phyloP scores from a whole-genome alignment of 2,329 filamentous ascomycete genomes.

The Arthrobotrys entomopaga region DNA sequence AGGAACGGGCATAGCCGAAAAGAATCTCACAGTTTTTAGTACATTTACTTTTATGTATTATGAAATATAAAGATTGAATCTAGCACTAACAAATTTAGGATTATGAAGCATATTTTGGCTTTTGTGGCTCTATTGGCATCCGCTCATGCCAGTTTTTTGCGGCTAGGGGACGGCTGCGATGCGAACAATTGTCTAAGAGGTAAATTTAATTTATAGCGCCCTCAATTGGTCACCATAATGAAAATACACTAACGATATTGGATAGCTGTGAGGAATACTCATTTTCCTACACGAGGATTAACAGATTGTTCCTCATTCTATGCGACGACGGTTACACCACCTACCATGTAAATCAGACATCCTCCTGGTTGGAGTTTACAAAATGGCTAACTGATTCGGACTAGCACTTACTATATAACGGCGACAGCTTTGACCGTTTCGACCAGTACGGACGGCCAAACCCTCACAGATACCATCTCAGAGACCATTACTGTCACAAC shows the following conservation, averaged over 20 bases:
- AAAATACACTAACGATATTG: neutral
- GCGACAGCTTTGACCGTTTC: neutral
- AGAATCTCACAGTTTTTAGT: too few species aligned
- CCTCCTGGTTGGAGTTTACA: neutral
- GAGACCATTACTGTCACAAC: neutral
- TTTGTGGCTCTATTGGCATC: too few species aligned
- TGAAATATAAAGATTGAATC: too few species aligned
- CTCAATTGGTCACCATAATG: neutral
- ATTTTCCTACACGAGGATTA: neutral
- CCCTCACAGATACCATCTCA: neutral
- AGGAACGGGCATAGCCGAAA: too few species aligned
- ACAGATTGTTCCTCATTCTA: slow-evolving; percentile 1
- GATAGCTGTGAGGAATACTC: neutral
- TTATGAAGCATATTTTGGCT: too few species aligned
- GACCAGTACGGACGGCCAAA: neutral
- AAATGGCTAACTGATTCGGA: neutral
- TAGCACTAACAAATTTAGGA: too few species aligned
- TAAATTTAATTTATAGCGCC: neutral
- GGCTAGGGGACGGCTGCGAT: neutral
- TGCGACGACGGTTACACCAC: neutral
- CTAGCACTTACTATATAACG: neutral
- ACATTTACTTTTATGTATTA: too few species aligned
- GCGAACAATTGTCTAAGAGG: neutral
- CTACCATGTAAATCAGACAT: neutral
- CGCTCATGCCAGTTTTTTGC: too few species aligned